phyloP scores from a whole-genome alignment of 306 rosid genomes.

The Alnus glutinosa region DNA sequence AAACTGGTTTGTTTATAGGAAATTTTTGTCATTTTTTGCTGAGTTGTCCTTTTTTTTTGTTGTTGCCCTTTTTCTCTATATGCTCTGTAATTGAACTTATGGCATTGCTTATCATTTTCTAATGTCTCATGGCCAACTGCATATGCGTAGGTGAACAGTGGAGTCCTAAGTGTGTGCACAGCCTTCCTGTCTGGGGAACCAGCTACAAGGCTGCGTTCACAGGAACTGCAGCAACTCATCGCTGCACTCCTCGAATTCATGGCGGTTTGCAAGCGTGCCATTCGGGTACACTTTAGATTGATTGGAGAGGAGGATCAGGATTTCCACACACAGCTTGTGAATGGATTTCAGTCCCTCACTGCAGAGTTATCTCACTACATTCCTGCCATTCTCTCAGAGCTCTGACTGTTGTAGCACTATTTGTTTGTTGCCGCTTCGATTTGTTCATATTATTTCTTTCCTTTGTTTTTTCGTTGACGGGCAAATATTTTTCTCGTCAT shows the following conservation, averaged over 20 bases:
- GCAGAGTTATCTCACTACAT: conserved; percentile 96
- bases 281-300: conserved; percentile 86
- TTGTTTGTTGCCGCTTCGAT: conserved; percentile 29
- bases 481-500: conserved; percentile 34
- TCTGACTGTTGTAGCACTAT: conserved; percentile 43
- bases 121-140: conserved; percentile 9
- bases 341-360: conserved; percentile 93
- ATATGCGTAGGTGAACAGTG: conserved; percentile 83
- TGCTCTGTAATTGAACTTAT: background rate
- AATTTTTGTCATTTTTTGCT: no score
- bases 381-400: conserved; percentile 94
- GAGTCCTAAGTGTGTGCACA: conserved; percentile 94
- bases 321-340: conserved; percentile 96
- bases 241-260: conserved; percentile 98
- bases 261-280: conserved; percentile 99
- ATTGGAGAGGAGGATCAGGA: conserved; percentile 99
- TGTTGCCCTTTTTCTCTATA: background rate
- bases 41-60: background rate
- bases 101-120: conserved; percentile 2
- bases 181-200: conserved; percentile 99
- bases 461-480: conserved; percentile 9
- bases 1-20: no score
- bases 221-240: conserved; percentile 95
- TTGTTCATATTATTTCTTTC: conserved; percentile 39
- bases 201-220: conserved; percentile 90